A percentile compares a stretch with the other conserved stretches of the same genome.
Conservation (phyloP, 176 grass and related monocot species). For the Tuctoria greenei region DNA sequence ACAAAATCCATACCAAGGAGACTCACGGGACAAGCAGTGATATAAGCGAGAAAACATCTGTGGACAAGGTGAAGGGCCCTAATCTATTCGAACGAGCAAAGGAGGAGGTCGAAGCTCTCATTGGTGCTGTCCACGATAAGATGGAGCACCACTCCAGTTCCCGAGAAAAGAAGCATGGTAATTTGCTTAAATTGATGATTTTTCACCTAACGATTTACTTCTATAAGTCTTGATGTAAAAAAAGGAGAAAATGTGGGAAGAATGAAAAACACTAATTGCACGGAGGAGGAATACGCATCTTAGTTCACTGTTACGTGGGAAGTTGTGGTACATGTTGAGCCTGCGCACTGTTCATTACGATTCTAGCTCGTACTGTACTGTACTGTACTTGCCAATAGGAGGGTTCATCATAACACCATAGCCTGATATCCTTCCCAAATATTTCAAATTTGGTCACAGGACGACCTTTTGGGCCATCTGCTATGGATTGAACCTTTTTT, state of each 20-base stretch:
- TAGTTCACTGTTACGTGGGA: neutral
- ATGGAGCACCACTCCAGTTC: slow-evolving; percentile 51
- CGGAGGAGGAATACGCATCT: neutral
- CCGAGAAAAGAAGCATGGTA: slow-evolving; percentile 43
- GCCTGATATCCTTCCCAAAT: neutral
- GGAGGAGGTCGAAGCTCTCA: slow-evolving; percentile 72
- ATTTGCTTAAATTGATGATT: neutral
- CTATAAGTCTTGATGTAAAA: neutral
- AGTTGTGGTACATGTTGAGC: neutral
- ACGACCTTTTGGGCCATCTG: neutral
- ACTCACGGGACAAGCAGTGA: slow-evolving; percentile 60
- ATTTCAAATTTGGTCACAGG: neutral
- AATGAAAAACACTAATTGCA: neutral
- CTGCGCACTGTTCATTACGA: neutral
- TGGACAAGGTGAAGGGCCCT: slow-evolving; percentile 59
- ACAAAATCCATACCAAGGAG: slow-evolving; percentile 53
- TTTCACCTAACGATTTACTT: neutral
- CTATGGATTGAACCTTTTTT: neutral
- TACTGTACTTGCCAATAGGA: neutral
- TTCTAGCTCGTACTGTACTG: neutral
- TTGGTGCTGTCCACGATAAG: slow-evolving; percentile 46
- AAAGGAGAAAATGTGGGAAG: neutral
- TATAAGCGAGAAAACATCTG: slow-evolving; percentile 48
- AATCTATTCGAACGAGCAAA: slow-evolving; percentile 71
- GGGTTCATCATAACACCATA: neutral